These are phyloP conservation scores for Moringa oleifera DNA, from an alignment of 345 rosid species.

Conservation along the genomic window DNA sequence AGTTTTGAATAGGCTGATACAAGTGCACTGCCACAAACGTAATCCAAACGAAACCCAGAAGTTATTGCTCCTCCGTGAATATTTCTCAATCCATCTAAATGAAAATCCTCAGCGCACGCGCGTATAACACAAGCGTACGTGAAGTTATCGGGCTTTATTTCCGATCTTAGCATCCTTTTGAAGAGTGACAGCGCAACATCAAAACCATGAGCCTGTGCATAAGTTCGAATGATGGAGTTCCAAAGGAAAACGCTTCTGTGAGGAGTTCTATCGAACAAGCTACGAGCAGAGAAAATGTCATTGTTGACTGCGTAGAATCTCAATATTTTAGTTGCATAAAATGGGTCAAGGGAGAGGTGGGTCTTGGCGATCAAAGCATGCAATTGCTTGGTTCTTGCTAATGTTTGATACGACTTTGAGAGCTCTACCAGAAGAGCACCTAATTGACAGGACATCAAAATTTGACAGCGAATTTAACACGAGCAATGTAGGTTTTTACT, in stretches of 20 bases:
- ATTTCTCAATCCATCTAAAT: constrained; percentile 37
- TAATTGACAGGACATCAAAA: constrained; percentile 24
- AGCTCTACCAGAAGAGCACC: constrained; percentile 41
- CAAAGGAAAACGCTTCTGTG: constrained; percentile 73
- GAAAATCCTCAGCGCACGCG: constrained; percentile 48
- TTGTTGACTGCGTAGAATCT: constrained; percentile 47
- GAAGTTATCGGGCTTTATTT: constrained; percentile 58
- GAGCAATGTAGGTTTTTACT: no score
- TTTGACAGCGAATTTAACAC: not conserved
- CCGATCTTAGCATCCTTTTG: constrained; percentile 39
- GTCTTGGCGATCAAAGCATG: constrained; percentile 57
- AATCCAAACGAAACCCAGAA: constrained; percentile 57
- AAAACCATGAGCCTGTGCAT: constrained; percentile 42
- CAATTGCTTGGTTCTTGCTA: constrained; percentile 47
- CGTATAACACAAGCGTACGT: constrained; percentile 68
- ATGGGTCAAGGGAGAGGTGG: constrained; percentile 51
- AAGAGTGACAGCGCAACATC: constrained; percentile 33
- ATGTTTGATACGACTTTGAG: constrained; percentile 41
- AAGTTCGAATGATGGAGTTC: constrained; percentile 77
- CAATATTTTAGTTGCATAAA: constrained; percentile 51
- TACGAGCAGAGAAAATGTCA: constrained; percentile 48
- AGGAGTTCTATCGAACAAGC: constrained; percentile 69
- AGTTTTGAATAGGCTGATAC: constrained; percentile 65
- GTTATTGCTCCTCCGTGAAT: constrained; percentile 50
- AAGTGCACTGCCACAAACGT: constrained; percentile 51